phyloP scores from a whole-genome alignment of 2,329 filamentous ascomycete genomes.

The Beauveria caledonica region DNA sequence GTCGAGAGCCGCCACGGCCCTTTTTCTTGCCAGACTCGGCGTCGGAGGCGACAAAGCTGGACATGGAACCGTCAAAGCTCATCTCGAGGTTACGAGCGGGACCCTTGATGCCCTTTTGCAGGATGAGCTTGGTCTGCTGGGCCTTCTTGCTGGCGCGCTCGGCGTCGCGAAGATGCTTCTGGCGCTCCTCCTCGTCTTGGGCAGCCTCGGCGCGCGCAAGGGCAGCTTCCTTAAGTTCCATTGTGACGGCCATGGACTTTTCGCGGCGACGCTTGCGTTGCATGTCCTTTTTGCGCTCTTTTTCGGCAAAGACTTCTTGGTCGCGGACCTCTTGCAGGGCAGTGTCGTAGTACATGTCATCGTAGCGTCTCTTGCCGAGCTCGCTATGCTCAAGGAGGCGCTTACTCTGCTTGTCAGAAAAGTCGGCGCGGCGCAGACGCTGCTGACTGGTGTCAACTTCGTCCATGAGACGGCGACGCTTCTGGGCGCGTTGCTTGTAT shows the following conservation, averaged over 20 bases:
- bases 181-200: constrained; percentile 72
- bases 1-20: constrained; percentile 54
- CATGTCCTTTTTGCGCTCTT: constrained; percentile 99
- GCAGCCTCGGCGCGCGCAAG: constrained; percentile 70
- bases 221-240: constrained; percentile 81
- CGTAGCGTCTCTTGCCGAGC: constrained; percentile 67
- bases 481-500: constrained; percentile 51
- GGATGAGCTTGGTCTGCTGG: constrained; percentile 76
- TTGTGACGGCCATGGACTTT: constrained; percentile 89
- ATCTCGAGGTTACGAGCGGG: constrained; percentile 63
- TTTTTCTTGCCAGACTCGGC: constrained; percentile 48
- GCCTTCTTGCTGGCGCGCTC: constrained; percentile 90
- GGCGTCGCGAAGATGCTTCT: constrained; percentile 74
- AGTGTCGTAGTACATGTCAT: constrained; percentile 67
- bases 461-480: constrained; percentile 61
- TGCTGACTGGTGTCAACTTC: constrained; percentile 54
- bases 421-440: constrained; percentile 54
- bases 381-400: constrained; percentile 62
- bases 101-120: constrained; percentile 80
- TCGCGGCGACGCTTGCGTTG: constrained; percentile 92
- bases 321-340: constrained; percentile 82
- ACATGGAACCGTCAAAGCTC: constrained; percentile 75
- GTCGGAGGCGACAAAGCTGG: constrained; percentile 68
- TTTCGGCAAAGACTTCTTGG: constrained; percentile 85
- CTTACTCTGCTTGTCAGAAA: constrained; percentile 45